Evolutionary conservation across 805 yeast species (phyloP), one percentile per base, ranked within the genome.

Genomic region (Sugiyamaella smithiae): DNA sequence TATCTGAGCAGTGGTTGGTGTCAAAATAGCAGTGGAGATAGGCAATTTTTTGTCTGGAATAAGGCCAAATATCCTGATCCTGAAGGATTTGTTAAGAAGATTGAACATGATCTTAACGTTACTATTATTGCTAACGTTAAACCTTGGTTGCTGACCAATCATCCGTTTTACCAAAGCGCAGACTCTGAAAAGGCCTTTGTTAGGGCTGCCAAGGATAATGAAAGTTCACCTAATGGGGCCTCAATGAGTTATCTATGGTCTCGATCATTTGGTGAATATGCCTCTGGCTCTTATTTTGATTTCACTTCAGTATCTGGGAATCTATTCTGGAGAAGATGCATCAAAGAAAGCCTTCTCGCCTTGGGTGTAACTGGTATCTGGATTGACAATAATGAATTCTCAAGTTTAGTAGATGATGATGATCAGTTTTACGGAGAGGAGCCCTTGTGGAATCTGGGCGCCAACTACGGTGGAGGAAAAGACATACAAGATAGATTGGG

Each of bases 1-100:
- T 46, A 47, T 35, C 49, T 47, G n/a, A 23, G 38, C 35, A 45
- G 50, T 17, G 51, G 51, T 7, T 47, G 51, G 51, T 47, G 51
- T 32, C 51, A 45, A 28, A 24, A 31, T 40, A 35, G 14, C 20
- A 29, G 12, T 11, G 49, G 42, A 8, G 51, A 47, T 17, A 12
- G 51, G 17, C 38, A 20, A 26, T 47, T 17, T 22, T 47, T 47
- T 32, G 7, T 14, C 6, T 47, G 51, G 51, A 47, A 47, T 24
- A 29, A 12, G 7, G 31, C 9, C 4, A 49, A 46, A 45, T 47
- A 46, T 25, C 51, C 51, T 11, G 35, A 23, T 22, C 51, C 51
- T 9, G 26, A 32, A 29, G 36, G 29, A 14, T 47, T 47, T 25
- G 51, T 19, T 36, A n/a, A 46, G 17, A 45, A 9, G 7, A 29